Base-by-base conservation (phyloP, 2,329 filamentous ascomycete genomes). In the Trichoderma sp. region DNA sequence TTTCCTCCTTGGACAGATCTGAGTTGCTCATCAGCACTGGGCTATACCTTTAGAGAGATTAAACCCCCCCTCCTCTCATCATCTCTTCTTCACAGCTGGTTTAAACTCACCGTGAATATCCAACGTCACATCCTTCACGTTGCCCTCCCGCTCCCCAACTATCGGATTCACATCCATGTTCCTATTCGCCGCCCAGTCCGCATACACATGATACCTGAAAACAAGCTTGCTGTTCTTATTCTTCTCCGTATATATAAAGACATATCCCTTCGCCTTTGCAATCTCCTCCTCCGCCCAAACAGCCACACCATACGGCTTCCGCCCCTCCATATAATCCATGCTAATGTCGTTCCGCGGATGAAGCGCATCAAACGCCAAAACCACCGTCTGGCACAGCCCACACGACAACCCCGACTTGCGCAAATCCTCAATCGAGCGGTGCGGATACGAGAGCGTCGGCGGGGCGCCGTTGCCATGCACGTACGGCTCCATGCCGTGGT, bases 401-500 rank as follows among this genome's bases (percentile, higher is more conserved):
- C 59, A 63, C 32, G 59, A 63, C 2, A 5, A 15, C 4, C 59
- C 48, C 32, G 59, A 63, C 6, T 9, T 29, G 22, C 59, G 59
- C 45, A 63, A 13, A 10, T 63, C 59, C 4, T 63, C 59, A 5
- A 63, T 45, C 22, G 59, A 32, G 4, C n/a, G 45, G 19, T 63
- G 59, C 45, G 59, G 59, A 29, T 63, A 63, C 9, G 59, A 63
- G 15, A 52, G 59, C 22, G 59, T 63, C 22, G 59, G 59, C 29
- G 59, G 59, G 5, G 59, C 59, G 45, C 15, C 45, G 3, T 15
- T 37, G 59, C 45, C 8, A 32, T 53, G 22, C 12, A 63, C 15
- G 32, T 52, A 52, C 45, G 59, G 59, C 45, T 63, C 48, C 59
- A 63, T 63, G 19, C 59, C 59, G 45, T 63, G 59, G 32, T 63